A percentile compares a stretch with the other conserved stretches of the same genome.
These are phyloP conservation scores for Silene vulgaris DNA, from an alignment of 179 eudicot species.

Conservation along the genomic window DNA sequence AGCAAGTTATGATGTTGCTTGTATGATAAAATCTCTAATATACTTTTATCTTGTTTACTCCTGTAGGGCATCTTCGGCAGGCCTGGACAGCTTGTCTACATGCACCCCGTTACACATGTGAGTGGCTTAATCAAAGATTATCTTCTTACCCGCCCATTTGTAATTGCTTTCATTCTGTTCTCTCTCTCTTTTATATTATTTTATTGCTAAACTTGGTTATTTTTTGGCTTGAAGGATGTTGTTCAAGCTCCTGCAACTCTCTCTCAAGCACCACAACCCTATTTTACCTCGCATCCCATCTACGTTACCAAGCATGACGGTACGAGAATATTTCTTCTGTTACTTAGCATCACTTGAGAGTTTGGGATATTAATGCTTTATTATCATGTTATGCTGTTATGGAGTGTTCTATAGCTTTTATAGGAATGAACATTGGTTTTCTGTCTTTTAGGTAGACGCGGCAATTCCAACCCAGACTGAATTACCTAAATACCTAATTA, in stretches of 20 bases:
- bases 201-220: constrained; percentile 18
- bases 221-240: constrained; percentile 44
- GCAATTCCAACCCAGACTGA: neutral
- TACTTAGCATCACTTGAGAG: neutral
- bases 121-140: constrained; percentile 22
- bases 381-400: neutral
- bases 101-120: constrained; percentile 78
- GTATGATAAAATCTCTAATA: constrained; percentile 13
- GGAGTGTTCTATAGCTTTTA: neutral
- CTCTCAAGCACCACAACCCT: constrained; percentile 52
- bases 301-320: constrained; percentile 58
- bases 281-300: constrained; percentile 44
- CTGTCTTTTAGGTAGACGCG: neutral
- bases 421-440: no score
- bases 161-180: neutral
- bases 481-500: no score
- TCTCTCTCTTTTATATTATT: neutral
- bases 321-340: constrained; percentile 10
- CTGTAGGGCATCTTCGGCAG: constrained; percentile 72
- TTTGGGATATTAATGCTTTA: neutral
- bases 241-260: constrained; percentile 50
- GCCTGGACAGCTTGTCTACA: constrained; percentile 56
- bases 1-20: neutral
- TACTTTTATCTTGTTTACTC: constrained; percentile 4
- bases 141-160: neutral